phyloP scores from a whole-genome alignment of 306 rosid genomes.

The Astragalus membranaceus region DNA sequence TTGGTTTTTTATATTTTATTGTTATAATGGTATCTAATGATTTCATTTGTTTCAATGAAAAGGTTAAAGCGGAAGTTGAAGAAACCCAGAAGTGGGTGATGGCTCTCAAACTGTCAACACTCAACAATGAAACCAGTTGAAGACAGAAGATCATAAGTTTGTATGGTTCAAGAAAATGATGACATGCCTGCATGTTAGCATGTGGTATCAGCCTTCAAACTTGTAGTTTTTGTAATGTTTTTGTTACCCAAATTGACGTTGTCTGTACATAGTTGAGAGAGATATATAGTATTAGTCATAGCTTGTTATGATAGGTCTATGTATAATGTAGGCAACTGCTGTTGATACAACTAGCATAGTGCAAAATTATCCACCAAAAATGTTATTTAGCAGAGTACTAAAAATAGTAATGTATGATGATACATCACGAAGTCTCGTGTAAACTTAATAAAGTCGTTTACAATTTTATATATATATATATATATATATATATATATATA shows the following conservation, averaged over 20 bases:
- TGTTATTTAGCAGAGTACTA: neutral
- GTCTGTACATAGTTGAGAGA: constrained; percentile 16
- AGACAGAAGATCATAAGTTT: neutral
- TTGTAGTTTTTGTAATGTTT: neutral
- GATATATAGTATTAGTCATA: neutral
- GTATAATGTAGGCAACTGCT: neutral
- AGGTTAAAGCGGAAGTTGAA: constrained; percentile 49
- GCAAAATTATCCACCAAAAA: neutral
- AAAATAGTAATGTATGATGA: no score
- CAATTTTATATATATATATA: no score
- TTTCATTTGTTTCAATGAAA: constrained; percentile 28
- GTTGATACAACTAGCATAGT: neutral
- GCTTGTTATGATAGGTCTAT: neutral
- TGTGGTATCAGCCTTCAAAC: no score
- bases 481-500: no score
- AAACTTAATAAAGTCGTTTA: no score
- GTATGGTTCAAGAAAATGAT: constrained; percentile 1
- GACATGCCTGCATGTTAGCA: neutral
- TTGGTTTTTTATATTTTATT: constrained; percentile 8
- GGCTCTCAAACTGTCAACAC: neutral
- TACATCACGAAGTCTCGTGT: no score
- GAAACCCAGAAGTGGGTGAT: constrained; percentile 39
- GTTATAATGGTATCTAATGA: constrained; percentile 14
- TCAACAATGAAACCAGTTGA: constrained; percentile 2
- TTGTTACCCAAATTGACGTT: neutral